Evolutionary conservation across 2,329 filamentous ascomycete species (phyloP).

Genomic region (Diaporthe citrichinensis): DNA sequence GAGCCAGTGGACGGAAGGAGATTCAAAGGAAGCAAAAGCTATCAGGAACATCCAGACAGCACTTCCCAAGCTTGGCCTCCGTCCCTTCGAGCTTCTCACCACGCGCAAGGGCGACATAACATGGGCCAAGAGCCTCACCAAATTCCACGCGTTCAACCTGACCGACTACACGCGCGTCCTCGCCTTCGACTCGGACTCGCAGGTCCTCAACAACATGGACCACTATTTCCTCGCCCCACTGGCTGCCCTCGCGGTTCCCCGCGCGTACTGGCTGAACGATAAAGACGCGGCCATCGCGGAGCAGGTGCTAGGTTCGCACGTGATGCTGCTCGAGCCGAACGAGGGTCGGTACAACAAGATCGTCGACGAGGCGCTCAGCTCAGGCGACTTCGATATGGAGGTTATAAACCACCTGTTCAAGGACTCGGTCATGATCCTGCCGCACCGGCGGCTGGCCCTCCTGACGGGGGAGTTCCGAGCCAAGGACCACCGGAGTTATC

Average conservation of each 20-base stretch:
- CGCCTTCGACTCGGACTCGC: constrained; percentile 12
- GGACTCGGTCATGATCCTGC: constrained; percentile 13
- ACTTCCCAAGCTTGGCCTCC: neutral
- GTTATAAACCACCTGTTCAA: constrained; percentile 17
- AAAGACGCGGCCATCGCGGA: neutral
- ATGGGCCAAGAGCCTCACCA: constrained; percentile 19
- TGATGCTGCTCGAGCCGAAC: constrained; percentile 16
- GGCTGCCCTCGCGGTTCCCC: neutral
- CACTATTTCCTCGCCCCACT: constrained; percentile 12
- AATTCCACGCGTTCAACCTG: constrained; percentile 13
- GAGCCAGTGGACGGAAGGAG: neutral
- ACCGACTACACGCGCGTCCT: constrained; percentile 20
- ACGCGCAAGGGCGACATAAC: constrained; percentile 2
- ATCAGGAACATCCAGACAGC: neutral
- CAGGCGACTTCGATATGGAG: constrained; percentile 14
- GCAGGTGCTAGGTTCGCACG: constrained; percentile 7
- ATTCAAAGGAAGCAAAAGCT: constrained; percentile 2
- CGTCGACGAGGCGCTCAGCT: neutral
- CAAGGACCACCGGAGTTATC: neutral
- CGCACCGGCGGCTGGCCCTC: neutral
- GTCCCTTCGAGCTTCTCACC: neutral
- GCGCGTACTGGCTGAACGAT: constrained; percentile 22
- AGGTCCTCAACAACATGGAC: constrained; percentile 9
- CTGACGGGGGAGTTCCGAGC: neutral
- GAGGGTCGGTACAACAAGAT: constrained; percentile 4